A percentile compares a stretch with the other conserved stretches of the same genome.
Evolutionary conservation across 2,329 filamentous ascomycete species (phyloP).

Genomic region (Ophiosphaerella korrae): DNA sequence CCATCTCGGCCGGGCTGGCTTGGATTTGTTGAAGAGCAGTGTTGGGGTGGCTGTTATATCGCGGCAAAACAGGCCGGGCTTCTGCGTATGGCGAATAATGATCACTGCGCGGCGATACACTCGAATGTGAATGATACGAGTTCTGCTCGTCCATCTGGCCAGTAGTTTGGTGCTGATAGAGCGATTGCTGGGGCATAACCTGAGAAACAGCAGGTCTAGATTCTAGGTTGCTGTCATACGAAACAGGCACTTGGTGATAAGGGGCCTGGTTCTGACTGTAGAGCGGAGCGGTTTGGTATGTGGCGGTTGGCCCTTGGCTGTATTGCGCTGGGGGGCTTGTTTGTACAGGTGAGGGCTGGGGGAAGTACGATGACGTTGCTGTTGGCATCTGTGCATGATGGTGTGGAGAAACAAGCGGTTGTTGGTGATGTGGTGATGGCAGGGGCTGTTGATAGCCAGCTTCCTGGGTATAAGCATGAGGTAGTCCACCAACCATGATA

Average conservation of each 20-base stretch:
- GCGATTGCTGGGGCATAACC: constrained; percentile 21
- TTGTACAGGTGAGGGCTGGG: constrained; percentile 37
- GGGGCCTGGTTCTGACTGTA: constrained; percentile 28
- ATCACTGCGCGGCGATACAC: constrained; percentile 27
- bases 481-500: constrained; percentile 10
- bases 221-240: constrained; percentile 29
- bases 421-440: constrained; percentile 39
- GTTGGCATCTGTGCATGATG: constrained; percentile 36
- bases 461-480: constrained; percentile 29
- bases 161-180: constrained; percentile 31
- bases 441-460: constrained; percentile 36
- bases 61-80: constrained; percentile 23
- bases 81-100: constrained; percentile 30
- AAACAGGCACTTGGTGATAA: constrained; percentile 34
- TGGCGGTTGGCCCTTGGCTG: constrained; percentile 20
- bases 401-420: constrained; percentile 36
- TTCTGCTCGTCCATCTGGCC: constrained; percentile 28
- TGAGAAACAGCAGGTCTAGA: constrained; percentile 27
- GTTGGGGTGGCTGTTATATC: constrained; percentile 34
- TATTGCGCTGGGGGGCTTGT: constrained; percentile 29
- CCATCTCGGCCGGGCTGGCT: constrained; percentile 23
- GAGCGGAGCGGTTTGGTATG: constrained; percentile 24
- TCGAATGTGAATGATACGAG: constrained; percentile 28
- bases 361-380: constrained; percentile 39
- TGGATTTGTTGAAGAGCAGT: constrained; percentile 21